Percentiles rank a stretch among this genome's conserved stretches.
phyloP scores from a whole-genome alignment of 371 early-diverging fungal species.

The Choanephora cucurbitarum region DNA sequence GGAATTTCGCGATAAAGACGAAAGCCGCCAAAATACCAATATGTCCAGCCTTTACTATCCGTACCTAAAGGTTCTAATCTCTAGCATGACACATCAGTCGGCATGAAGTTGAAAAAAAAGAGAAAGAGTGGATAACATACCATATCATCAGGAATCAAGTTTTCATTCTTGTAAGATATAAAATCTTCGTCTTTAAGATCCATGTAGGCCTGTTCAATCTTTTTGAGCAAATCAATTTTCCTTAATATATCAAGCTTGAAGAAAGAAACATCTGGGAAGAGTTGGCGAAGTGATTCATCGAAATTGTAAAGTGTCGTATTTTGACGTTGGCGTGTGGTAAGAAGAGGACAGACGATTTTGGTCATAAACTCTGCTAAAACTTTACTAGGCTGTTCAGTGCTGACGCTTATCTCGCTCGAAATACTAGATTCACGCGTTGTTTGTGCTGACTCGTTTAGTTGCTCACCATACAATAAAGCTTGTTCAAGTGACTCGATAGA shows the following conservation, averaged over 20 bases:
- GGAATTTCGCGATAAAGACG: conserved; percentile 29
- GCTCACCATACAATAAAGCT: conserved; percentile 3
- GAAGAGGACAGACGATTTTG: conserved; percentile 4
- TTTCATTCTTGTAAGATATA: background rate
- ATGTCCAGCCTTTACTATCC: conserved; percentile 24
- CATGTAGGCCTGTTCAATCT: conserved; percentile 14
- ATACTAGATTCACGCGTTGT: background rate
- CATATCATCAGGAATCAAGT: conserved; percentile 2
- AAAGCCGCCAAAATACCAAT: conserved; percentile 26
- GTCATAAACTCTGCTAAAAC: conserved; percentile 6
- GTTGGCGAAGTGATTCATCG: conserved; percentile 2
- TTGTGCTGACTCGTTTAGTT: background rate
- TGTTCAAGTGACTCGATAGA: conserved; percentile 19
- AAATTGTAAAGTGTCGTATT: conserved; percentile 6
- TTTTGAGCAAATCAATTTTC: conserved; percentile 18
- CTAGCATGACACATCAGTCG: conserved; percentile 1
- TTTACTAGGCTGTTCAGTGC: background rate
- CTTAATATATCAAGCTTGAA: conserved; percentile 5
- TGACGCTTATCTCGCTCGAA: background rate
- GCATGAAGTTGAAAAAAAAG: background rate
- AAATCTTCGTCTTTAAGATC: conserved; percentile 8
- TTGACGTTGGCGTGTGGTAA: background rate
- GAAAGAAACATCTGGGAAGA: conserved; percentile 14
- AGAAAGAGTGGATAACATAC: conserved; percentile 2
- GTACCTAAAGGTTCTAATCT: conserved; percentile 19